Evolutionary conservation across 176 grass and related monocot genomes (phyloP).

Genomic region (Triticum urartu): DNA sequence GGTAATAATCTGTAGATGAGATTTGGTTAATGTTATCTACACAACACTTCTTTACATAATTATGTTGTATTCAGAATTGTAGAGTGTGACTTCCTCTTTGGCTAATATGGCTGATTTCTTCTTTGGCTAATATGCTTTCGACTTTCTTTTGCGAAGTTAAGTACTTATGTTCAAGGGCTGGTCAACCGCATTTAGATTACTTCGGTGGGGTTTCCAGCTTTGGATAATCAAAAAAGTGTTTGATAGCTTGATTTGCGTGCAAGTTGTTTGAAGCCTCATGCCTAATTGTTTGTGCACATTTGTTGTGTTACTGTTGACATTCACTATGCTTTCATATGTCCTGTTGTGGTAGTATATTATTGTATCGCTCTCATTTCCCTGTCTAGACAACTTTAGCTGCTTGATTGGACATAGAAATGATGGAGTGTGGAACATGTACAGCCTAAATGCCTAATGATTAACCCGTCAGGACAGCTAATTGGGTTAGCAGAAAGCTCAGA

Average conservation of each 20-base stretch:
- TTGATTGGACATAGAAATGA: not conserved
- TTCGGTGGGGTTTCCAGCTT: not conserved
- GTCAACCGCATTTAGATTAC: not conserved
- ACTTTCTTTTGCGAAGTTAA: not conserved
- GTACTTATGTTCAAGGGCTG: not conserved
- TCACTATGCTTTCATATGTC: not conserved
- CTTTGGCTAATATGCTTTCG: not conserved
- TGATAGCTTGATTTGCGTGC: not conserved
- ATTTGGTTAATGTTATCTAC: not conserved
- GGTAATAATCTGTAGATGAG: constrained; percentile 39
- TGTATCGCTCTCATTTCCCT: not conserved
- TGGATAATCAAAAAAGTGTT: not conserved
- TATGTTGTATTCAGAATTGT: not conserved
- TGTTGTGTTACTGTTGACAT: not conserved
- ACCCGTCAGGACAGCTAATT: not conserved
- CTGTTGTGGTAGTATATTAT: not conserved
- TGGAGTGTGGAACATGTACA: not conserved
- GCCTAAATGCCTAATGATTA: not conserved
- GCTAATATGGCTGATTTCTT: not conserved
- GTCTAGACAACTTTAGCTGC: not conserved
- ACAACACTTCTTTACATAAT: not conserved
- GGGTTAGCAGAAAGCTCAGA: not conserved
- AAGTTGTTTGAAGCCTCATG: not conserved
- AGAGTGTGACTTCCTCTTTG: not conserved
- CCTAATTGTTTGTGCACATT: not conserved